Percentiles rank a stretch among this genome's conserved stretches.
Evolutionary conservation across 208 protist species (phyloP).

Genomic region (Trypanosoma vivax): DNA sequence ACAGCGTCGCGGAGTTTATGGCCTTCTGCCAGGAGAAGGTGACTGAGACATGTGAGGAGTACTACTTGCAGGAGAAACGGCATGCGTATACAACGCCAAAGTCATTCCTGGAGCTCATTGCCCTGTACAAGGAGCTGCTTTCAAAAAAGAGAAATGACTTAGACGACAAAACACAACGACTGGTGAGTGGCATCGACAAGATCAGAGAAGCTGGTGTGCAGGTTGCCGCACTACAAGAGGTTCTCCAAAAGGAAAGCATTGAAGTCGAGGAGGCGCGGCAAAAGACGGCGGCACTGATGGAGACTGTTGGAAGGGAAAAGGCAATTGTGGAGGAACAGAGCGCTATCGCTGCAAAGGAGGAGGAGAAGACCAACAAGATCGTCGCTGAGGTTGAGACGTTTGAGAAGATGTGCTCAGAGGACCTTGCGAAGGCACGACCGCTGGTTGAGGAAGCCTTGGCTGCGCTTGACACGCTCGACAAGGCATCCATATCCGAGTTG

Average conservation of each 20-base stretch:
- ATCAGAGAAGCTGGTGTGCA: slow-evolving; percentile 89
- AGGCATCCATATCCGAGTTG: slow-evolving; percentile 95
- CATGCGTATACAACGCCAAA: slow-evolving; percentile 99
- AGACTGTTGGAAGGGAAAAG: slow-evolving; percentile 93
- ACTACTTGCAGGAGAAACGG: slow-evolving; percentile 92
- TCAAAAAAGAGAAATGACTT: slow-evolving; percentile 89
- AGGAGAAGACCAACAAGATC: slow-evolving; percentile 94
- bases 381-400: slow-evolving; percentile 89
- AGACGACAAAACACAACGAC: slow-evolving; percentile 87
- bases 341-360: slow-evolving; percentile 92
- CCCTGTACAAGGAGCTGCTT: slow-evolving; percentile 96
- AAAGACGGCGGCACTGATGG: slow-evolving; percentile 92
- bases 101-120: slow-evolving; percentile 98
- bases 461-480: slow-evolving; percentile 97
- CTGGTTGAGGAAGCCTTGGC: slow-evolving; percentile 92
- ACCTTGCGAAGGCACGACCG: slow-evolving; percentile 91
- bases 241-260: slow-evolving; percentile 86
- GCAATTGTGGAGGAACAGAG: slow-evolving; percentile 94
- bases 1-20: slow-evolving; percentile 94
- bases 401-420: slow-evolving; percentile 81
- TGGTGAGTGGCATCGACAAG: slow-evolving; percentile 92
- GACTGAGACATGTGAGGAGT: slow-evolving; percentile 91
- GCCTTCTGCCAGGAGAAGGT: slow-evolving; percentile 93
- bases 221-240: slow-evolving; percentile 87
- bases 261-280: slow-evolving; percentile 94